Base-by-base conservation (phyloP, 2,329 filamentous ascomycete genomes). In the Penicillium palitans region DNA sequence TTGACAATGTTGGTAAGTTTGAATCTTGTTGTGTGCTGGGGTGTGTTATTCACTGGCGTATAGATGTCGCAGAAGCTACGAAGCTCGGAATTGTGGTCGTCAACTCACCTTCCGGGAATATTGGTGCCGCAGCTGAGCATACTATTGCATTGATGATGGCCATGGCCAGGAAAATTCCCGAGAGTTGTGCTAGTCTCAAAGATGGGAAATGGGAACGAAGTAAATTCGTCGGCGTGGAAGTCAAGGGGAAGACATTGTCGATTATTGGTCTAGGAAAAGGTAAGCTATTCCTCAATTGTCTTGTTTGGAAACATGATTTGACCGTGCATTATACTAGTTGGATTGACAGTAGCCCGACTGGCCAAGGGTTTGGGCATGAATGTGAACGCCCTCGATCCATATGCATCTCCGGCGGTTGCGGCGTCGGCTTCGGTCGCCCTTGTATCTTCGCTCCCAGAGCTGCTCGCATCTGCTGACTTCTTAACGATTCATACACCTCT, bases 211-310 rank as follows among this genome's bases (percentile, higher is more conserved):
- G 90, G 90, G 89, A 93, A 71, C 81, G 90, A 55, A 85, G 87
- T 68, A 84, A 85, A 65, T 81, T 93, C 3, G 87, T 91, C 0
- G 90, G 90, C 5, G 84, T 91, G 19, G 90, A 93, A 72, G 86
- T 93, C 12, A 89, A 90, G 50, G 84, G 87, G 46, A 93, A 93
- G 77, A 89, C 84, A 1, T 78, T 93, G 7, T 89, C 87, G 1
- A 87, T 93, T 50, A 85, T 95, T 40, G 90, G 90, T 1, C 76
- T 93, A 27, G 90, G 90, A n/a, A 93, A 93, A 78, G 90, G 83
- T 83, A 69, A 44, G 3, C 61, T 44, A 15, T 21, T 31, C 24
- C 41, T 21, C 2, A 15, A 2, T 35, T 29, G 10, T 15, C 17
- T 40, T 41, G 7, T 35, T 27, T 15, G 1, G 2, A 33, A 31